Base-by-base conservation (phyloP, 257 asterid species). In the Ballota nigra region DNA sequence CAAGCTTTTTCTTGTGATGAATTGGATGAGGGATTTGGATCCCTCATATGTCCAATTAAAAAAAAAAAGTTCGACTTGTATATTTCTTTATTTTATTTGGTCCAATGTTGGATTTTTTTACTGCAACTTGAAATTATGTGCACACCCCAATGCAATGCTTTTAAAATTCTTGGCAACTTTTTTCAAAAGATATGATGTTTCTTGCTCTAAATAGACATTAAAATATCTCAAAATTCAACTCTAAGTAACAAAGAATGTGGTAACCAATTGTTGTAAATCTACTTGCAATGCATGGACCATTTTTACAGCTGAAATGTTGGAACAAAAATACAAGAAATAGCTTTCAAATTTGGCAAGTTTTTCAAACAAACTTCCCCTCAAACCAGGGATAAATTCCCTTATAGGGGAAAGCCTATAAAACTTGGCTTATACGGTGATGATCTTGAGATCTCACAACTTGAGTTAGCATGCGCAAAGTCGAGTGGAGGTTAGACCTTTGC, bases 361-460 rank as follows among this genome's bases (percentile, higher is more conserved):
- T 74, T 56, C 80, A 70, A 68, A 61, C 7, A 24, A 38, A 31
- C 38, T 18, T 15, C n/a, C 71, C 24, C 59, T 58, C 43, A 36
- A 52, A 13, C 29, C 9, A 33, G 23, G 75, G 75, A 55, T 53
- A 4, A 53, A 15, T 57, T 57, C 8, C 61, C 66, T 70, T 57
- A 43, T 78, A 82, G 90, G 60, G 78, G 65, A 66, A 79, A 38
- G 75, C 73, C 81, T 73, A 79, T 79, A 70, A 65, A 28, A 72
- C 40, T 31, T 78, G 71, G 70, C 79, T 41, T 61, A 63, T 79
- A 68, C 53, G 63, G 45, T 26, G 66, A 51, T 61, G 63, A 74
- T 19, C 29, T 26, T 22, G 40, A 60, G 41, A 0, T 16, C 19
- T 31, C 13, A 53, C 75, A 70, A 70, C 40, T 67, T 70, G 75